These are phyloP conservation scores for Chaetomiaceae sp. DNA, from an alignment of 2,329 filamentous ascomycete species.

Conservation along the genomic window DNA sequence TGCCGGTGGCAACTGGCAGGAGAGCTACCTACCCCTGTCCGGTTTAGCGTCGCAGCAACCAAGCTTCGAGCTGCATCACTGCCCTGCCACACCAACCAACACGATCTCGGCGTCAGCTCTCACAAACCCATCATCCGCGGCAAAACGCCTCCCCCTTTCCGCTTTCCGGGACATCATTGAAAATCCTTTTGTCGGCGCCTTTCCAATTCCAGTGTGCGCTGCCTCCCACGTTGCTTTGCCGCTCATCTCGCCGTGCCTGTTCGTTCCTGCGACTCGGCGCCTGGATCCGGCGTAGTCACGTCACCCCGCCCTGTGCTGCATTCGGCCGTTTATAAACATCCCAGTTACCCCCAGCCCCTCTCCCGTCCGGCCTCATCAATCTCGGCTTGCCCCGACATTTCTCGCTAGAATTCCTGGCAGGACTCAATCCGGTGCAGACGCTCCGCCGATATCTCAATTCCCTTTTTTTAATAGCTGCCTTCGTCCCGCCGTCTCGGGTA, in stretches of 20 bases:
- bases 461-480: not conserved
- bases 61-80: not conserved
- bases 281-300: conserved; percentile 20
- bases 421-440: not conserved
- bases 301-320: conserved; percentile 17
- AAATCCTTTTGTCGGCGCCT: conserved; percentile 15
- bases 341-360: conserved; percentile 7
- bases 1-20: too few relatives aligned
- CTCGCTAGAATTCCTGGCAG: conserved; percentile 12
- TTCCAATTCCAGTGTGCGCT: conserved; percentile 10
- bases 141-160: conserved; percentile 21
- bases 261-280: conserved; percentile 5
- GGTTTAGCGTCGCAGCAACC: not conserved
- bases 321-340: conserved; percentile 13
- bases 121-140: conserved; percentile 18
- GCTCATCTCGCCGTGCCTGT: conserved; percentile 5
- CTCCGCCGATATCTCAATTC: not conserved
- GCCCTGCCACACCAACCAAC: not conserved
- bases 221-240: conserved; percentile 16
- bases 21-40: not conserved
- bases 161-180: conserved; percentile 2
- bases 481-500: not conserved
- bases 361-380: conserved; percentile 1
- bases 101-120: conserved; percentile 10
- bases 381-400: conserved; percentile 17